These are phyloP conservation scores for Heritiera littoralis DNA, from an alignment of 345 rosid species.

Conservation along the genomic window DNA sequence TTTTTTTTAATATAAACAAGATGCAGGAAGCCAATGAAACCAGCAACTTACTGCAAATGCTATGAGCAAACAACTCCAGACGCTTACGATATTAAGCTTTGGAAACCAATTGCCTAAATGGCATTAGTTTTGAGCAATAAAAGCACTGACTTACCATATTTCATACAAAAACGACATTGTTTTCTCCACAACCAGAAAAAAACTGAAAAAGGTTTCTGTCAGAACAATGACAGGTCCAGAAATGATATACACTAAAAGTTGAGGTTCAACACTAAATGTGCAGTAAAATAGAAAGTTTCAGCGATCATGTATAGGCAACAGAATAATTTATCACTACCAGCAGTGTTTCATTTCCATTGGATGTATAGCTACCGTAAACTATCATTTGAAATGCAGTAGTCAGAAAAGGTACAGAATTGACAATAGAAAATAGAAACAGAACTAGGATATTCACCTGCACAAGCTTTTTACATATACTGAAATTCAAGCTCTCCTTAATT, in stretches of 20 bases:
- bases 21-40: background rate
- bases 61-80: background rate
- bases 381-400: background rate
- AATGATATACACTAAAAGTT: background rate
- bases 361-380: background rate
- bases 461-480: constrained; percentile 88
- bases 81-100: background rate
- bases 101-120: background rate
- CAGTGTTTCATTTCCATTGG: constrained; percentile 5
- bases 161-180: background rate
- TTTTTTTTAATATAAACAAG: background rate
- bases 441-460: constrained; percentile 63
- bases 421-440: background rate
- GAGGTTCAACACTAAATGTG: background rate
- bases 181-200: background rate
- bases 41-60: background rate
- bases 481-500: constrained; percentile 66
- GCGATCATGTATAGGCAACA: background rate
- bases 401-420: background rate
- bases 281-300: constrained; percentile 7
- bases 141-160: background rate
- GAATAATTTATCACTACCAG: background rate
- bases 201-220: background rate
- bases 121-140: background rate
- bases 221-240: background rate